phyloP scores from a whole-genome alignment of 495 filamentous ascomycete species.

The Penicillium dipodomyicola region DNA sequence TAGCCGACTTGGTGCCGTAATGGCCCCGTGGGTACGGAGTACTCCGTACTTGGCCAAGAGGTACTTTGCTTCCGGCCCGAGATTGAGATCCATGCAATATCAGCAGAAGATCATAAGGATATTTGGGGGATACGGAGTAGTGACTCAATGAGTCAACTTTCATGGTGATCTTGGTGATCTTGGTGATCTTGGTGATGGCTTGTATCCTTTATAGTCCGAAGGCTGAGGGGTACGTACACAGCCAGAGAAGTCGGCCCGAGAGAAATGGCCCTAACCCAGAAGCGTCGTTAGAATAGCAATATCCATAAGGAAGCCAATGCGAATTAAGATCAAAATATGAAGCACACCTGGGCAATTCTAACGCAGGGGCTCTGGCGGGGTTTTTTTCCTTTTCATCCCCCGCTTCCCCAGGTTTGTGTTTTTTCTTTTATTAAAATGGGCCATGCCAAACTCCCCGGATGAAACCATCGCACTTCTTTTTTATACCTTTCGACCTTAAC shows the following conservation, averaged over 20 bases:
- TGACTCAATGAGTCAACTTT: background rate
- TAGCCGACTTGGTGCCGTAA: background rate
- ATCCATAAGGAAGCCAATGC: background rate
- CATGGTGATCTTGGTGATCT: background rate
- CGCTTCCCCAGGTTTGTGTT: constrained; percentile 23
- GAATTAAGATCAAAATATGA: background rate
- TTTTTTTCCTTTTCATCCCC: constrained; percentile 5
- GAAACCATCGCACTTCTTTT: background rate
- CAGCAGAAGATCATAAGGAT: background rate
- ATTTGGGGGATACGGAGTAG: background rate
- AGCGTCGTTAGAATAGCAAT: background rate
- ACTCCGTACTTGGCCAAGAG: background rate
- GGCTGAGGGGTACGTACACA: background rate
- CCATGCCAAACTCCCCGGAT: background rate
- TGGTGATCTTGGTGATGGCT: background rate
- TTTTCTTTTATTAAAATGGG: background rate
- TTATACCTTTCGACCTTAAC: background rate
- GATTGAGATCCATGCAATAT: background rate
- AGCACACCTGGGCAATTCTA: background rate
- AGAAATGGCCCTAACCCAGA: background rate
- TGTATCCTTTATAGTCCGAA: background rate
- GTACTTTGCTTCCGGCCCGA: constrained; percentile 1
- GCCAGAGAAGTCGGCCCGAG: constrained; percentile 6
- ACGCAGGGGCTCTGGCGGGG: constrained; percentile 28
- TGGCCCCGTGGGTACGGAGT: no score